Evolutionary conservation across 2,329 filamentous ascomycete genomes (phyloP).

Genomic region (Fusarium begoniae): DNA sequence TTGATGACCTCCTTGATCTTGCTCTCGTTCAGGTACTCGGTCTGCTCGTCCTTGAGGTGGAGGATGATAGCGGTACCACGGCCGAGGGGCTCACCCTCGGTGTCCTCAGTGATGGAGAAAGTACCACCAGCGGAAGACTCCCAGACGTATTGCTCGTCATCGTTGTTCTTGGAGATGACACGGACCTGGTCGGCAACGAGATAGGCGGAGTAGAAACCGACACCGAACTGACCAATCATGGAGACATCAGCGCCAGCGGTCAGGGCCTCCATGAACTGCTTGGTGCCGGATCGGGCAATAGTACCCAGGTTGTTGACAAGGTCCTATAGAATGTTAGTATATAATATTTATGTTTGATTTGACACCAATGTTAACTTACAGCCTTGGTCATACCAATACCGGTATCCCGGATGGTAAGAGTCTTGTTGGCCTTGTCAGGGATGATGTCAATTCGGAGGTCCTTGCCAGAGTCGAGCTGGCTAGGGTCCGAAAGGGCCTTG

Average conservation of each 20-base stretch:
- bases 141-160: constrained; percentile 99
- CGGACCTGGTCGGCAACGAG: constrained; percentile 96
- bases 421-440: constrained; percentile 97
- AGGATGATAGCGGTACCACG: constrained; percentile 98
- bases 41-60: constrained; percentile 99
- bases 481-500: constrained; percentile 95
- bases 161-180: constrained; percentile 98
- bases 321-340: constrained; percentile 64
- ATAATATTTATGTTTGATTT: neutral
- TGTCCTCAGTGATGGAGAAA: constrained; percentile 92
- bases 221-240: constrained; percentile 99
- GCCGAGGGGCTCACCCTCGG: constrained; percentile 88
- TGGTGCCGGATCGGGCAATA: constrained; percentile 98
- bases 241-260: constrained; percentile 98
- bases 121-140: constrained; percentile 97
- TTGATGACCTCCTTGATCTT: constrained; percentile 99
- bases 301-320: constrained; percentile 99
- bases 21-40: constrained; percentile 97
- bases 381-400: constrained; percentile 99
- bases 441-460: constrained; percentile 99
- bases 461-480: constrained; percentile 97
- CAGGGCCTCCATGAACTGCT: constrained; percentile 99
- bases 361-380: constrained; percentile 66
- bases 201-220: constrained; percentile 99
- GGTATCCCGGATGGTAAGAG: constrained; percentile 94